Evolutionary conservation across 2,329 filamentous ascomycete genomes (phyloP), one percentile per base, ranked within the genome.

Genomic region (Botryosphaeria agaves): DNA sequence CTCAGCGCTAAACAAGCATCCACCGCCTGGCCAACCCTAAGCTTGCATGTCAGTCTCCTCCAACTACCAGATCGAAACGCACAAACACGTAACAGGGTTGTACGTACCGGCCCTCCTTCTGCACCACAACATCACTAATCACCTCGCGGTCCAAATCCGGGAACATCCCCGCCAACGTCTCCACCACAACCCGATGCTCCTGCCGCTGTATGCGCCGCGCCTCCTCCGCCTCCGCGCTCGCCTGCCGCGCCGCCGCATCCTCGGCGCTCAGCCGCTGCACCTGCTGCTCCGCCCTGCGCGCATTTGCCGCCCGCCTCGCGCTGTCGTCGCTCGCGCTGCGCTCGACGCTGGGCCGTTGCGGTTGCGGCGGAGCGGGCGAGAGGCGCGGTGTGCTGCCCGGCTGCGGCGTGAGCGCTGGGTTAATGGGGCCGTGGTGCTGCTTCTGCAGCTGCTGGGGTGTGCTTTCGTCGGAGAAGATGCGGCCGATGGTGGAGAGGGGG

Each of bases 121-220:
- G 73, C 51, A 87, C 75, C 16, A 98, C 89, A 24, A 98, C 89
- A 57, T 98, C 89, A 45, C 85, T 85, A 48, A 98, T 95, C 21
- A 98, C 69, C 29, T 98, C 91, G 45, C 74, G 72, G 52, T 98
- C 89, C 30, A 98, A 61, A 47, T 91, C 84, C 1, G 89, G 89
- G 51, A 98, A 98, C 89, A 98, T 98, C 43, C 83, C 79, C 28
- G 82, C 76, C 34, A 98, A 59, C 20, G 89, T 95, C 57, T 95
- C 89, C 3, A 95, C 87, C 5, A 98, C 75, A 43, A 84, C 87
- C 32, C 72, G 65, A 53, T 95, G 85, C 61, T 98, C 89, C 32
- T 77, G 76, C 20, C 74, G 66, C 41, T 89, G 75, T 36, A 95
- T 72, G 11, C 79, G 66, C 39, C 84, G 72, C 5, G 87, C 87